Evolutionary conservation across 2,329 filamentous ascomycete species (phyloP).

Genomic region (Xylariaceae sp.): DNA sequence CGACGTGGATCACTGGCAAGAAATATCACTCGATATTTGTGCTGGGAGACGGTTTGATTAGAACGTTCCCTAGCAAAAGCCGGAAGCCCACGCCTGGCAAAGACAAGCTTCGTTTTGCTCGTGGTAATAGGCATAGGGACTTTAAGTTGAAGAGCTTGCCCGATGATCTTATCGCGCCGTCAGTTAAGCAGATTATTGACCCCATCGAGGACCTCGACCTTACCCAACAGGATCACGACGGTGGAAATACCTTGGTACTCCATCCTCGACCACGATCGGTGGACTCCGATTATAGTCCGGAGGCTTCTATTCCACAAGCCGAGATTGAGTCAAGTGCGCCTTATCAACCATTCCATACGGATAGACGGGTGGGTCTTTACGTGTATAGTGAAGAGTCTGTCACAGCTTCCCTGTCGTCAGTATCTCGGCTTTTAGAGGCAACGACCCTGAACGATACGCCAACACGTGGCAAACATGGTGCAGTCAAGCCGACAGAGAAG

Average conservation of each 20-base stretch:
- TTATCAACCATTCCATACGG: constrained; percentile 95
- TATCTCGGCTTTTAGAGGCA: constrained; percentile 46
- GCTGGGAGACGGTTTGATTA: constrained; percentile 66
- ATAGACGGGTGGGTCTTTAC: constrained; percentile 78
- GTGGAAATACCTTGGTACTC: constrained; percentile 56
- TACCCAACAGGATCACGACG: constrained; percentile 55
- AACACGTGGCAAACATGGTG: constrained; percentile 40
- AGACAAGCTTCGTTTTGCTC: constrained; percentile 54
- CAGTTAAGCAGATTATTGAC: constrained; percentile 59
- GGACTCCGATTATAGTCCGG: constrained; percentile 51
- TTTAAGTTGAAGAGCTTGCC: constrained; percentile 67
- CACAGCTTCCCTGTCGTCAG: constrained; percentile 36
- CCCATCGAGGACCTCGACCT: constrained; percentile 60
- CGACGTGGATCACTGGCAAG: constrained; percentile 66
- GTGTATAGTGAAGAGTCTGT: constrained; percentile 52
- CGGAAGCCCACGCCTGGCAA: constrained; percentile 57
- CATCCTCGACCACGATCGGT: constrained; percentile 45
- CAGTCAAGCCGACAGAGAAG: constrained; percentile 20
- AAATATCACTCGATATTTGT: constrained; percentile 66
- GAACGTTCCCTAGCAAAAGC: constrained; percentile 64
- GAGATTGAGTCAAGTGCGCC: constrained; percentile 96
- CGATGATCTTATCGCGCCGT: constrained; percentile 59
- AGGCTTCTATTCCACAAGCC: constrained; percentile 70
- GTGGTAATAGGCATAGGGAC: constrained; percentile 64
- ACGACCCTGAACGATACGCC: constrained; percentile 45